A percentile compares a stretch with the other conserved stretches of the same genome.
These are phyloP conservation scores for Aspergillus ochraceoroseus DNA, from an alignment of 2,329 filamentous ascomycete genomes.

Conservation along the genomic window DNA sequence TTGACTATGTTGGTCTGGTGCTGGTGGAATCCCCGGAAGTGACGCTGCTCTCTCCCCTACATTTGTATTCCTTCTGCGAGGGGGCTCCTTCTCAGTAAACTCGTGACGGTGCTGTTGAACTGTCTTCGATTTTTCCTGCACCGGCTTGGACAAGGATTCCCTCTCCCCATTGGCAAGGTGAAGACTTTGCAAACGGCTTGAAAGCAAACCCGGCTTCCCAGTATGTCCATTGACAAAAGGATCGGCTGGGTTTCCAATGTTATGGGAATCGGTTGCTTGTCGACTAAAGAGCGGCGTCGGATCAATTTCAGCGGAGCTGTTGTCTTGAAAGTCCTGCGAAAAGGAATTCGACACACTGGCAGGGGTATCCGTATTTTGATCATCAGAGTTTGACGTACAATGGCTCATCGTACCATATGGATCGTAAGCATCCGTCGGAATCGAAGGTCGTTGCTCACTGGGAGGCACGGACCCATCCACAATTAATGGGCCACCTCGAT, in stretches of 20 bases:
- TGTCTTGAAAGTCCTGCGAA: conserved; percentile 39
- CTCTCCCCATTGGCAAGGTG: conserved; percentile 37
- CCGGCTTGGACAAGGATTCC: conserved; percentile 25
- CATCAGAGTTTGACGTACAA: conserved; percentile 42
- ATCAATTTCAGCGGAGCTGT: conserved; percentile 35
- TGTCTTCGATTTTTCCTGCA: conserved; percentile 25
- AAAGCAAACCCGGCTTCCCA: conserved; percentile 33
- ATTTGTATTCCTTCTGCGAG: conserved; percentile 26
- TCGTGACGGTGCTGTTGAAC: conserved; percentile 17
- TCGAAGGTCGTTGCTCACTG: conserved; percentile 35
- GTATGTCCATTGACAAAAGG: conserved; percentile 25
- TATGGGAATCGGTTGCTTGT: conserved; percentile 26
- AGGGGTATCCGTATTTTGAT: conserved; percentile 35
- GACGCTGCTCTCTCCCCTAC: conserved; percentile 26
- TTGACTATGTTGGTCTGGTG: conserved; percentile 30
- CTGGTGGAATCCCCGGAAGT: conserved; percentile 23
- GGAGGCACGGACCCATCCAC: conserved; percentile 46
- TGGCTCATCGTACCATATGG: conserved; percentile 36
- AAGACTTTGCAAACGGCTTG: conserved; percentile 37
- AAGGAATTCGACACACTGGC: conserved; percentile 38
- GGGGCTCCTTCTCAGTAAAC: conserved; percentile 29
- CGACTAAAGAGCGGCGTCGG: conserved; percentile 26
- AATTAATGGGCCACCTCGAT: conserved; percentile 42
- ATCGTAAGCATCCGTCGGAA: conserved; percentile 34
- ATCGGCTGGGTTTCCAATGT: conserved; percentile 15